Conservation (phyloP, 352 stramenopile genomes). For the Thalassiosira livingstoniorum region DNA sequence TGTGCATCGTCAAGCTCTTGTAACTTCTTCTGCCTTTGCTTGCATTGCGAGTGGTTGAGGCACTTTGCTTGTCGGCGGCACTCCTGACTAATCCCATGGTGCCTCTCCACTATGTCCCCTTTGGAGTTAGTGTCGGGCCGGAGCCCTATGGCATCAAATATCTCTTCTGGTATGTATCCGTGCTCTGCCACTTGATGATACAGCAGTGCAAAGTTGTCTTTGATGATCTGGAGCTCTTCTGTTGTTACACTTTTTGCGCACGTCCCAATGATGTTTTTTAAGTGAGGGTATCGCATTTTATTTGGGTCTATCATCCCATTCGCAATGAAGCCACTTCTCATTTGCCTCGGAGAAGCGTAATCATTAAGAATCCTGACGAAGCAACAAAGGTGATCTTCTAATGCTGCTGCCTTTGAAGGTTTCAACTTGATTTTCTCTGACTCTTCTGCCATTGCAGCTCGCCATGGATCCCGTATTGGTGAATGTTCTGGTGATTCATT, state of each 20-base stretch:
- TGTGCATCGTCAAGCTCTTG: neutral
- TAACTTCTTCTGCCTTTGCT: neutral
- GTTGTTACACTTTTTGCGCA: neutral
- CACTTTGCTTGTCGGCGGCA: constrained; percentile 20
- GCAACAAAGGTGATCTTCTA: constrained; percentile 18
- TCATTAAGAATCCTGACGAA: constrained; percentile 2
- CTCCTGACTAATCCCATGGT: constrained; percentile 19
- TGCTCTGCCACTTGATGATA: neutral
- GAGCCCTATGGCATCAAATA: constrained; percentile 9
- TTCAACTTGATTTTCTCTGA: constrained; percentile 13
- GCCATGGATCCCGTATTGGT: too few species aligned
- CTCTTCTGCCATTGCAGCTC: constrained; percentile 6
- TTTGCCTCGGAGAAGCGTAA: too few species aligned
- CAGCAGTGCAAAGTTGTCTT: neutral
- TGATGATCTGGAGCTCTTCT: neutral
- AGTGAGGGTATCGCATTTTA: constrained; percentile 9
- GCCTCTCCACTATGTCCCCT: constrained; percentile 1
- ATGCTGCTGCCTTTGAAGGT: neutral
- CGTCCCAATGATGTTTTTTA: constrained; percentile 31
- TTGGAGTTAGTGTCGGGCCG: constrained; percentile 4
- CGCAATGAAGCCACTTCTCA: constrained; percentile 23
- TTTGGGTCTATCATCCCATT: constrained; percentile 19
- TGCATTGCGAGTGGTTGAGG: constrained; percentile 4
- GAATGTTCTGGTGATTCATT: too few species aligned
- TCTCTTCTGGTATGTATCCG: constrained; percentile 15